Conservation (phyloP, 306 rosid species). For the Prunus dulcis region DNA sequence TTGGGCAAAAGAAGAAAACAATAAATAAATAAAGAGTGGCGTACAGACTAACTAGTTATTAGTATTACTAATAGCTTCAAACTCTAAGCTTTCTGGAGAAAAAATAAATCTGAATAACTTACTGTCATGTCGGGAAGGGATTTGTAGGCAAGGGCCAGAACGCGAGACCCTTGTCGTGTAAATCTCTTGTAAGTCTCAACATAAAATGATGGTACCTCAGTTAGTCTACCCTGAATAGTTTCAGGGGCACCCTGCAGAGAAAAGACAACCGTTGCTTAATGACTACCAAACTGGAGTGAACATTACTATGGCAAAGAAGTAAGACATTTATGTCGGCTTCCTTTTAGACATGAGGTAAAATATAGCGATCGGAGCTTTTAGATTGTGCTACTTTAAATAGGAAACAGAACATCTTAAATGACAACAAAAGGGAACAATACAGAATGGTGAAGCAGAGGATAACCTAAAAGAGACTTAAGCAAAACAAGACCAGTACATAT, state of each 20-base stretch:
- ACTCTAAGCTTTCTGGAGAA: neutral
- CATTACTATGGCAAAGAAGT: neutral
- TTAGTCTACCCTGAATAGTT: conserved; percentile 87
- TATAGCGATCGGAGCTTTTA: neutral
- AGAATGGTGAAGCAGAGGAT: neutral
- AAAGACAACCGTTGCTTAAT: neutral
- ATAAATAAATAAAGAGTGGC: neutral
- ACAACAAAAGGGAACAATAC: neutral
- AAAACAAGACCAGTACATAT: neutral
- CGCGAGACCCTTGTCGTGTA: conserved; percentile 99
- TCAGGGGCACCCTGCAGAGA: conserved; percentile 96
- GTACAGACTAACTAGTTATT: neutral
- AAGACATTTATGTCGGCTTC: too few species aligned
- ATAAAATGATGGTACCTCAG: conserved; percentile 68
- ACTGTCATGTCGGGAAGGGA: conserved; percentile 95
- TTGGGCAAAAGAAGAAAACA: neutral
- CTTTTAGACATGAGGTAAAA: too few species aligned
- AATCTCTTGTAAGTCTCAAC: conserved; percentile 81
- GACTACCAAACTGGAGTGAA: neutral
- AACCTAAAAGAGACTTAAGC: neutral
- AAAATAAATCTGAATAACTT: conserved; percentile 31
- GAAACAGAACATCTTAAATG: neutral
- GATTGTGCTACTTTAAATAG: neutral
- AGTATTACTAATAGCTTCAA: neutral
- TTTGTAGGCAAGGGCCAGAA: conserved; percentile 93